These are phyloP conservation scores for Ceratocystis smalleyi DNA, from an alignment of 2,329 filamentous ascomycete genomes.

Conservation along the genomic window DNA sequence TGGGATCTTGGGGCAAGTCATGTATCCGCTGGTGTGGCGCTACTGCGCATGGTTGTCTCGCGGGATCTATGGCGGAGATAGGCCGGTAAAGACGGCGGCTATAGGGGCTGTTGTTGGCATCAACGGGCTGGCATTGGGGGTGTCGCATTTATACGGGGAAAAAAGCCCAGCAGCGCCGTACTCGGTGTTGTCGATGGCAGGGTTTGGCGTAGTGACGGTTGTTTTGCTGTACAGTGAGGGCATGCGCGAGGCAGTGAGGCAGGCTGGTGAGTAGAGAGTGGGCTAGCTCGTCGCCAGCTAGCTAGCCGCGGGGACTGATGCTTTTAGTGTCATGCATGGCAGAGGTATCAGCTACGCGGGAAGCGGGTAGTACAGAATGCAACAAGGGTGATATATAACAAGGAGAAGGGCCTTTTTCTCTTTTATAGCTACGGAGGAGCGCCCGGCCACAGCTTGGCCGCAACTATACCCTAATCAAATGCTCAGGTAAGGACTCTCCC, in stretches of 20 bases:
- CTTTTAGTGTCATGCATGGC: not conserved
- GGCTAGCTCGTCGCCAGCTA: too few species aligned
- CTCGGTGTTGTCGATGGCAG: conserved; percentile 41
- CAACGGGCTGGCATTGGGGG: conserved; percentile 46
- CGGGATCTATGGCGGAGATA: not conserved
- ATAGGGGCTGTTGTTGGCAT: conserved; percentile 39
- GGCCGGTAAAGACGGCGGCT: conserved; percentile 24
- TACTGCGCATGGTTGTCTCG: conserved; percentile 20
- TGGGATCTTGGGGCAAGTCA: conserved; percentile 31
- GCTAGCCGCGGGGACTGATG: not conserved
- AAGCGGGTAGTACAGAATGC: not conserved
- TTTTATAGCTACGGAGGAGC: not conserved
- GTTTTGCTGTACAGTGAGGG: conserved; percentile 29
- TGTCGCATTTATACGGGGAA: conserved; percentile 40
- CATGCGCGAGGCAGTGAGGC: not conserved
- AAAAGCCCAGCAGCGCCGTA: conserved; percentile 39
- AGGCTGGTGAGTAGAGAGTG: not conserved
- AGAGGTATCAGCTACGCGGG: not conserved
- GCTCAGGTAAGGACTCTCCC: too few species aligned
- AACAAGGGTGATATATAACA: not conserved
- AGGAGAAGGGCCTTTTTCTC: not conserved
- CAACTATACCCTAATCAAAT: too few species aligned
- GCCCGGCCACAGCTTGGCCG: not conserved
- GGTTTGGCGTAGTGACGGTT: conserved; percentile 41
- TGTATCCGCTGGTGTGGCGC: conserved; percentile 26